Evolutionary conservation across 352 stramenopile species (phyloP), one percentile per base, ranked within the genome.

Genomic region (Globisporangium recalcitrans): DNA sequence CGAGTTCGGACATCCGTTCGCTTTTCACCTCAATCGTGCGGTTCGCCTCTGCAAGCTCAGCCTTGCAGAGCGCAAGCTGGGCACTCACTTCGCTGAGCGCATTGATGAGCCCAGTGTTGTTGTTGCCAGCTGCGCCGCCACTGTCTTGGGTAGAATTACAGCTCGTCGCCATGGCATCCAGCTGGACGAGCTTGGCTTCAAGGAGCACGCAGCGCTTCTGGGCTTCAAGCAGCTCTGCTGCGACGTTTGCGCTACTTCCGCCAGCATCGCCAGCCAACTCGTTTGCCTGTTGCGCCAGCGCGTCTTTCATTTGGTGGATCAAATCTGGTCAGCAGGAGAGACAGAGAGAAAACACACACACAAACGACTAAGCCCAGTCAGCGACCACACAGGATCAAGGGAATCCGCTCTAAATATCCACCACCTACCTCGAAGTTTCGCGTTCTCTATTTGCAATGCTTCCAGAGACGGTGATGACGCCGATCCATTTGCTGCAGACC

Each of bases 301-400:
- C 82, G 24, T 90, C 73, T 51, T 83, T 87, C 83, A 93, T 93
- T 51, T 90, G 74, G 27, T 69, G 78, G 60, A 93, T 93, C n/a
- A 91, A 40, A 34, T 88, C 82, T 75, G 34, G 7, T 14, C 38
- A 48, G 1, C 36, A 36, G 14, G 24, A 42, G 21, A 67, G 24
- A 42, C 16, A 67, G 24, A 56, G 4, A 54, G 22, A 54, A 9
- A 24, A 26, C 19, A 9, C 56, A 16, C 58, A 38, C 9, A 31
- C 16, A 14, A 22, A 52, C 27, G 44, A 29, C 36, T 31, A 52
- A n/a, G 34, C 19, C 34, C 34, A 42, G 34, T 42, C 4, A 42
- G 34, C n/a, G n/a, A n/a, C n/a, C n/a, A n/a, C n/a, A n/a, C n/a
- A n/a, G n/a, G n/a, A n/a, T n/a, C n/a, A n/a, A n/a, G n/a, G n/a